These are phyloP conservation scores for Arthrobotrys pseudoclavata DNA, from an alignment of 2,329 filamentous ascomycete genomes.

Conservation along the genomic window DNA sequence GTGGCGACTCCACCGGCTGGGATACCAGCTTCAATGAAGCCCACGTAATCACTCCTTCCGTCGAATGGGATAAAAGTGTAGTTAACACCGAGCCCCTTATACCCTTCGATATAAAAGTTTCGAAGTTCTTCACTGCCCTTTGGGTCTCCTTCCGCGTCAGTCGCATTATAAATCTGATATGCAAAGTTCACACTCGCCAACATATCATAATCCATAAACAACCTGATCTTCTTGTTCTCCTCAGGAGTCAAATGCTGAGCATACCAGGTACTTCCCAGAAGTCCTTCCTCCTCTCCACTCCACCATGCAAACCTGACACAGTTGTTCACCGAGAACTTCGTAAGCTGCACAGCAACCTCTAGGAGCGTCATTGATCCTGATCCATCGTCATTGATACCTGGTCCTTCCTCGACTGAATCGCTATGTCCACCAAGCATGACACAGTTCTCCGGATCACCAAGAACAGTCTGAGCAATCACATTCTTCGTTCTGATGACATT, in stretches of 20 bases:
- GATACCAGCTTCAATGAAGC: conserved; percentile 80
- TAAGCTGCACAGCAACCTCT: conserved; percentile 74
- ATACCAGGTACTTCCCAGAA: conserved; percentile 76
- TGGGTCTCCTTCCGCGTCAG: conserved; percentile 76
- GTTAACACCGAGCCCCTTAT: conserved; percentile 73
- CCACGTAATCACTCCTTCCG: conserved; percentile 83
- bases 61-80: conserved; percentile 81
- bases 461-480: conserved; percentile 74
- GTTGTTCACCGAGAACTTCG: conserved; percentile 74
- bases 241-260: conserved; percentile 71
- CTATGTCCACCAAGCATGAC: conserved; percentile 77
- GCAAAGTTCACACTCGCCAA: conserved; percentile 76
- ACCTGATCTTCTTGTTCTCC: conserved; percentile 75
- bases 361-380: conserved; percentile 71
- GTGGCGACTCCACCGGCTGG: conserved; percentile 82
- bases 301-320: conserved; percentile 78
- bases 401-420: conserved; percentile 74
- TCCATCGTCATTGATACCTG: conserved; percentile 70
- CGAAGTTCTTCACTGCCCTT: conserved; percentile 78
- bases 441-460: conserved; percentile 74
- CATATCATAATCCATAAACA: conserved; percentile 81
- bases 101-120: conserved; percentile 78
- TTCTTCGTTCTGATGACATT: conserved; percentile 72
- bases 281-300: conserved; percentile 77
- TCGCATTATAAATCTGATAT: conserved; percentile 79